phyloP scores from a whole-genome alignment of 2,329 filamentous ascomycete genomes.

The Penicillium sp. region DNA sequence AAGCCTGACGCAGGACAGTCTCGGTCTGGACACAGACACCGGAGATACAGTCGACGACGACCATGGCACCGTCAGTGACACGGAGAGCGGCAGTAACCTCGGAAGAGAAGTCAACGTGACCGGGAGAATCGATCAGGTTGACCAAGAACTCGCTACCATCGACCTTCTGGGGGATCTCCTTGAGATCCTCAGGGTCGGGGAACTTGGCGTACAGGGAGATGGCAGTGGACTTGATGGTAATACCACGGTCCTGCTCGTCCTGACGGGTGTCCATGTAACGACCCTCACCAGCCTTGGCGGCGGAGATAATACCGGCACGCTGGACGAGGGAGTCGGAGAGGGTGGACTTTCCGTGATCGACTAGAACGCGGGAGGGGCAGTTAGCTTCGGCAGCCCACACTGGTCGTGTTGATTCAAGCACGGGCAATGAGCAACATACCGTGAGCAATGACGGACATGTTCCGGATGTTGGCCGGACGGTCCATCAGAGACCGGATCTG shows the following conservation, averaged over 20 bases:
- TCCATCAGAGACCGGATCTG: constrained; percentile 46
- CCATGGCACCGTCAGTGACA: constrained; percentile 99
- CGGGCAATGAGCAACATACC: constrained; percentile 44
- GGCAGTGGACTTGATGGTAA: constrained; percentile 99
- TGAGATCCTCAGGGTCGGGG: constrained; percentile 74
- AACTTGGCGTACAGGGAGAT: constrained; percentile 95
- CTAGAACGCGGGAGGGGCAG: constrained; percentile 32
- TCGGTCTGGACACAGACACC: constrained; percentile 99
- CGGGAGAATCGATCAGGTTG: constrained; percentile 99
- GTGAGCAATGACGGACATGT: constrained; percentile 99
- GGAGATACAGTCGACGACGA: constrained; percentile 99
- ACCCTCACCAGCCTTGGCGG: constrained; percentile 90
- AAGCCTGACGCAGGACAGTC: constrained; percentile 97
- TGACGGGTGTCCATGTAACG: constrained; percentile 95
- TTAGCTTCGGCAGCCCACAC: constrained; percentile 2
- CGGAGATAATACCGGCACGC: constrained; percentile 99
- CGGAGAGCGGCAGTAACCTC: constrained; percentile 98
- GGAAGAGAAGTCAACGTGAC: constrained; percentile 99
- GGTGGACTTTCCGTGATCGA: constrained; percentile 99
- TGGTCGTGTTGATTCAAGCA: neutral
- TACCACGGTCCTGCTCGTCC: constrained; percentile 99
- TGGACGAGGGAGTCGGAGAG: constrained; percentile 98
- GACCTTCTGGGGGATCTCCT: constrained; percentile 86
- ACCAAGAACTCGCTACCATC: constrained; percentile 97
- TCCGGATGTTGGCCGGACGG: constrained; percentile 61